phyloP scores from a whole-genome alignment of 108 stramenopile genomes.

The Pseudonitzschia multistriata region DNA sequence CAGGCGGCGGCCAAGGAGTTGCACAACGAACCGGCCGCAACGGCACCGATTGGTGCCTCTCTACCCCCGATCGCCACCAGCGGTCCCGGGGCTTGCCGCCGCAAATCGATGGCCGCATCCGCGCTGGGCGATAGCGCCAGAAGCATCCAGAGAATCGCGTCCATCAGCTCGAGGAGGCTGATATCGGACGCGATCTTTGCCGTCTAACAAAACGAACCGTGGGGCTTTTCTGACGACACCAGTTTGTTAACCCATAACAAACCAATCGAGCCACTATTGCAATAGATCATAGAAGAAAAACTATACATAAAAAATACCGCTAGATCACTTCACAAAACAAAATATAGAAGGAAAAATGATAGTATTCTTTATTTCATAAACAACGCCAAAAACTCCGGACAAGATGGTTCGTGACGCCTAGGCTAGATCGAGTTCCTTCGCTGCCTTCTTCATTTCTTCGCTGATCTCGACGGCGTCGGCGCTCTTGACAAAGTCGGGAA shows the following conservation, averaged over 20 bases:
- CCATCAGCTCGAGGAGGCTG: not conserved
- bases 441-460: slow-evolving; percentile 86
- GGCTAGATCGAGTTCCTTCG: slow-evolving; percentile 54
- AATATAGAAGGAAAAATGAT: no score
- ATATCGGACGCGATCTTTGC: not conserved
- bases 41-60: not conserved
- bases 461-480: slow-evolving; percentile 83
- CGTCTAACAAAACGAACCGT: not conserved
- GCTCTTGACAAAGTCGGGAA: slow-evolving; percentile 84
- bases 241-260: not conserved
- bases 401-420: not conserved
- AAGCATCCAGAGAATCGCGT: not conserved
- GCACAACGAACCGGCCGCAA: not conserved
- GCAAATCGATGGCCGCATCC: not conserved
- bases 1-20: not conserved
- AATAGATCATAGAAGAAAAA: no score
- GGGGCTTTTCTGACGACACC: not conserved
- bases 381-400: no score
- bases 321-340: not conserved
- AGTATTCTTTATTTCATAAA: no score
- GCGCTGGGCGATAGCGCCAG: not conserved
- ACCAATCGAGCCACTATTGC: no score
- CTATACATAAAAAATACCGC: not conserved
- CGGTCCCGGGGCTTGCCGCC: not conserved
- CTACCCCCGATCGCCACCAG: no score